Evolutionary conservation across 495 filamentous ascomycete genomes (phyloP).

Genomic region (Aspergillus cavernicola): DNA sequence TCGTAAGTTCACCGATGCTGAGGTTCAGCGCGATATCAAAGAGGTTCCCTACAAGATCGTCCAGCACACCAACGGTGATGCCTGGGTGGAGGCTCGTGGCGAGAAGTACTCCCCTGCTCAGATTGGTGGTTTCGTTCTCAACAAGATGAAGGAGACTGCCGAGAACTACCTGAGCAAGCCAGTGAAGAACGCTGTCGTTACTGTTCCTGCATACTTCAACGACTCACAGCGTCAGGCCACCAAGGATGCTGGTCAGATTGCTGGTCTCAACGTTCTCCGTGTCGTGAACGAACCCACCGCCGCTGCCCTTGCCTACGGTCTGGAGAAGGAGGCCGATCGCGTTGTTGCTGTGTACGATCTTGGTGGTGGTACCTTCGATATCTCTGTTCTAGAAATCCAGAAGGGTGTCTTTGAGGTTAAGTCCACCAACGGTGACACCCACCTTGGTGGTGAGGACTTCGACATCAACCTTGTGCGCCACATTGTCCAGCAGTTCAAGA

Average conservation of each 20-base stretch:
- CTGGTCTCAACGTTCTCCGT: constrained; percentile 92
- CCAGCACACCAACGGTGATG: constrained; percentile 96
- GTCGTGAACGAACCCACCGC: constrained; percentile 97
- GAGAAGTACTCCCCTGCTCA: constrained; percentile 98
- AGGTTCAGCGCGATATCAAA: constrained; percentile 97
- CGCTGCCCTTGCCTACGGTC: constrained; percentile 89
- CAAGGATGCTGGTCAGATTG: constrained; percentile 95
- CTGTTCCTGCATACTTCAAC: constrained; percentile 97
- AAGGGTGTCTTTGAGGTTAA: constrained; percentile 98
- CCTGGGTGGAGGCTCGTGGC: constrained; percentile 94
- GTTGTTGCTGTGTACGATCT: constrained; percentile 96
- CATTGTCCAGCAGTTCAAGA: constrained; percentile 94
- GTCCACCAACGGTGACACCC: constrained; percentile 97
- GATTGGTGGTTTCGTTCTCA: constrained; percentile 93
- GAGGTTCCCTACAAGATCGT: constrained; percentile 99
- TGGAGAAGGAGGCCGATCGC: constrained; percentile 88
- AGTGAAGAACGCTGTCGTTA: constrained; percentile 93
- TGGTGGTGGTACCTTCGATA: constrained; percentile 98
- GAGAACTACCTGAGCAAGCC: constrained; percentile 85
- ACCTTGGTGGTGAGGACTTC: constrained; percentile 97
- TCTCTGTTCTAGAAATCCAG: constrained; percentile 95
- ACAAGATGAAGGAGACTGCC: constrained; percentile 99
- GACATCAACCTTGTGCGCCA: constrained; percentile 95
- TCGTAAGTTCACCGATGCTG: constrained; percentile 92
- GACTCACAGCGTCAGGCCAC: constrained; percentile 97